Percentiles rank a stretch among this genome's conserved stretches.
phyloP scores from a whole-genome alignment of 2,329 filamentous ascomycete genomes.

The Scortechinia acanthostroma region DNA sequence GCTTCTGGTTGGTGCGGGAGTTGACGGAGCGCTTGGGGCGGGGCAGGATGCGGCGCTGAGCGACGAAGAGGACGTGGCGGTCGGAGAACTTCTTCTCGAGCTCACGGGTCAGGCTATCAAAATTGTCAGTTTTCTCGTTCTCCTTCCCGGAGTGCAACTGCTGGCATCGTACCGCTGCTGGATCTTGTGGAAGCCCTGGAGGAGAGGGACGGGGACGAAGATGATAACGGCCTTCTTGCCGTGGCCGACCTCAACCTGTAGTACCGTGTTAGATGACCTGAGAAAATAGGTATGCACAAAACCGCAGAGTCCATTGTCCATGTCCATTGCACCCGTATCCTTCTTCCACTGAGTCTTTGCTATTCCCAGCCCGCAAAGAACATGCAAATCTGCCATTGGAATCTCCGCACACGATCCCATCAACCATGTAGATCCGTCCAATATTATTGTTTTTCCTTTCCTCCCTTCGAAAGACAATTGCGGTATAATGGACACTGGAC shows the following conservation, averaged over 20 bases:
- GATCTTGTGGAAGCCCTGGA: slow-evolving; percentile 97
- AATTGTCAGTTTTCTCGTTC: slow-evolving; percentile 7
- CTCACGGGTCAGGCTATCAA: slow-evolving; percentile 86
- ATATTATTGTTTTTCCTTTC: too few species aligned
- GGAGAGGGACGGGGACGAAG: slow-evolving; percentile 99
- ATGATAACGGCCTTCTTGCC: slow-evolving; percentile 99
- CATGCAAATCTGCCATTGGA: too few species aligned
- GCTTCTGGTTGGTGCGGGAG: slow-evolving; percentile 89
- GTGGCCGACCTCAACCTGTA: slow-evolving; percentile 98
- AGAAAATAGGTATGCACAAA: too few species aligned
- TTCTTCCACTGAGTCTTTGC: too few species aligned
- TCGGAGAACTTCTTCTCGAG: slow-evolving; percentile 99
- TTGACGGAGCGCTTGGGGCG: slow-evolving; percentile 97
- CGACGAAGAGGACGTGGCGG: slow-evolving; percentile 98
- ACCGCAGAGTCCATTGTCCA: too few species aligned
- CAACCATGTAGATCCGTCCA: too few species aligned
- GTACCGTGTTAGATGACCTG: too few species aligned
- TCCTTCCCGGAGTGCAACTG: neutral
- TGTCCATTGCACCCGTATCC: too few species aligned
- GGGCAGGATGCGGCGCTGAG: slow-evolving; percentile 95
- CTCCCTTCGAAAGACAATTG: too few species aligned
- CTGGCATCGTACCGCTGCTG: slow-evolving; percentile 83
- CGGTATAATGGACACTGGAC: too few species aligned
- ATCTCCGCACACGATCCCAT: too few species aligned
- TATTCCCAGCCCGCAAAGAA: too few species aligned